Percentiles rank a stretch among this genome's conserved stretches.
These are phyloP conservation scores for Suillus weaverae DNA, from an alignment of 768 basidiomycete genomes.

Conservation along the genomic window DNA sequence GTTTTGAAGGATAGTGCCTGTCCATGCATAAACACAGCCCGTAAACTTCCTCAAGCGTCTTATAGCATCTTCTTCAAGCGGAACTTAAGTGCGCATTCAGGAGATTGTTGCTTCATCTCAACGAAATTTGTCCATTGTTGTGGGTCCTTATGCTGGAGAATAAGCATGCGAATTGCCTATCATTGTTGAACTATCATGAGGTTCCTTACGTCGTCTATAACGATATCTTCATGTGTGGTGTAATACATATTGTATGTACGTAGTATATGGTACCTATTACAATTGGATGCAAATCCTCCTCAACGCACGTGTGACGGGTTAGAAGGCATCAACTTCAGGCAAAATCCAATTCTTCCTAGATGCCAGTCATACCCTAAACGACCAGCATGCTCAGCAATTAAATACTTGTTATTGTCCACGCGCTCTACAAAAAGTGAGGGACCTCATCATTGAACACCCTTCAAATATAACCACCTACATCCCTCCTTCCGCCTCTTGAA, in stretches of 20 bases:
- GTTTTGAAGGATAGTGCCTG: not conserved
- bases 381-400: not conserved
- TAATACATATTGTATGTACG: not conserved
- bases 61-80: not conserved
- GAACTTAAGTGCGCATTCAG: not conserved
- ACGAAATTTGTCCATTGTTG: not conserved
- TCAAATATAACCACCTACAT: not conserved
- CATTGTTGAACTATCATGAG: not conserved
- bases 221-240: not conserved
- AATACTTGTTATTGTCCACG: not conserved
- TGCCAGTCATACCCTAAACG: too few species aligned
- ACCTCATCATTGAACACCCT: not conserved
- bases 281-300: not conserved
- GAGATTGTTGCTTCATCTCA: not conserved
- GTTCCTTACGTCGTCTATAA: not conserved
- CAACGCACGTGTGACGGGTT: not conserved
- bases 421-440: not conserved
- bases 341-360: not conserved
- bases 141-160: not conserved
- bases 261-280: not conserved
- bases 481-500: not conserved
- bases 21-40: not conserved
- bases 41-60: not conserved
- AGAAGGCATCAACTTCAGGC: not conserved
- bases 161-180: not conserved